Percentiles rank a stretch among this genome's conserved stretches.
phyloP scores from a whole-genome alignment of 176 grass and related monocot species.

The Aegilops tauschii region DNA sequence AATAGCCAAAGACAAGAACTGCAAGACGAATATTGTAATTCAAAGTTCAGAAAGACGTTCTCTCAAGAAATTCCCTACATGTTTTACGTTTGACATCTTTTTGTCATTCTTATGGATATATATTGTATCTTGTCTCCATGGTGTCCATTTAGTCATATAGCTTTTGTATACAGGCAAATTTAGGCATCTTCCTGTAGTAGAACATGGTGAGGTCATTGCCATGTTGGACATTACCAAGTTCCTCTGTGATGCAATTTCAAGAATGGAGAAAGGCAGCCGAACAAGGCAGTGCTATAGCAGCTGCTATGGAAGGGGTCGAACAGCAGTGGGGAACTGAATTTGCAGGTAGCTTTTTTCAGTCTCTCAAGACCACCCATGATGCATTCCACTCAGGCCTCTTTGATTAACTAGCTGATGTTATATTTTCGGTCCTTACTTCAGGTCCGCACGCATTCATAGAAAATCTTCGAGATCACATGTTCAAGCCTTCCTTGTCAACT shows the following conservation, averaged over 20 bases:
- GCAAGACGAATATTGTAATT: too few species aligned
- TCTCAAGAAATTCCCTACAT: neutral
- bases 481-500: constrained; percentile 85
- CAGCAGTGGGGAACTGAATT: constrained; percentile 51
- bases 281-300: constrained; percentile 66
- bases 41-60: neutral
- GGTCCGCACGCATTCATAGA: constrained; percentile 72
- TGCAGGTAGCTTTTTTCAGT: constrained; percentile 36
- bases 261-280: constrained; percentile 87
- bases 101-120: neutral
- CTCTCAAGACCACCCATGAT: neutral
- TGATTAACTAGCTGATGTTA: neutral
- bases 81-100: neutral
- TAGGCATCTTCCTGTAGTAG: constrained; percentile 87
- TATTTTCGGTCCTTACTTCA: constrained; percentile 15
- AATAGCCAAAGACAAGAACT: neutral
- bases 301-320: constrained; percentile 73
- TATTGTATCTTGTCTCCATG: neutral
- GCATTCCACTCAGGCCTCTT: neutral
- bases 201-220: constrained; percentile 71
- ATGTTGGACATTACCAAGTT: constrained; percentile 90
- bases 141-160: neutral
- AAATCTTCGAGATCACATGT: constrained; percentile 78
- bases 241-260: constrained; percentile 77
- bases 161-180: constrained; percentile 66